Evolutionary conservation across 768 basidiomycete genomes (phyloP).

Genomic region (Strobilomyces echinocephalus): DNA sequence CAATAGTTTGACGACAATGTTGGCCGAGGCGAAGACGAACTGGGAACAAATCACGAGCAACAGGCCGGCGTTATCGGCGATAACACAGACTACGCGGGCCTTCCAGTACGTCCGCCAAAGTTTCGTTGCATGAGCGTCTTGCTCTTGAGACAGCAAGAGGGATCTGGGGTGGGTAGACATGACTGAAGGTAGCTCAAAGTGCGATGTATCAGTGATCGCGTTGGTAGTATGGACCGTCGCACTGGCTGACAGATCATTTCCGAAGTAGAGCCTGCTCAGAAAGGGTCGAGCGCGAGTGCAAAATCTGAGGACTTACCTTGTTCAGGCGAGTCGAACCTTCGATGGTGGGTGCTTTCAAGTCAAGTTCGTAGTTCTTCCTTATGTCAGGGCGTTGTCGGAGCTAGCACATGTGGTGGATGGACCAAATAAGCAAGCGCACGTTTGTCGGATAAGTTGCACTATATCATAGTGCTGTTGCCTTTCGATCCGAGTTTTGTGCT

Average conservation of each 20-base stretch:
- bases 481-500: no score
- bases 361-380: no score
- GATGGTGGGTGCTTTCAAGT: no score
- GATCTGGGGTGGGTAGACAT: neutral
- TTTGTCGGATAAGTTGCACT: neutral
- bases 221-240: no score
- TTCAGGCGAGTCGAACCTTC: no score
- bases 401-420: no score
- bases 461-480: no score
- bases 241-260: no score
- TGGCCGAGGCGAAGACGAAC: conserved; percentile 58
- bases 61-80: conserved; percentile 49
- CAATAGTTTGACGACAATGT: conserved; percentile 59
- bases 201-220: neutral
- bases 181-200: neutral
- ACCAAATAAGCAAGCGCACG: neutral
- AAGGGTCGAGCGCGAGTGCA: neutral
- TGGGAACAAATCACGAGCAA: conserved; percentile 54
- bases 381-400: no score
- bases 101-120: neutral
- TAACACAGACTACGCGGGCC: neutral
- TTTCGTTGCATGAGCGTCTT: neutral
- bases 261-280: no score
- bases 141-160: neutral
- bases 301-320: no score